Evolutionary conservation across 2,329 filamentous ascomycete genomes (phyloP), one percentile per base, ranked within the genome.

Genomic region (Penicillium sp.): DNA sequence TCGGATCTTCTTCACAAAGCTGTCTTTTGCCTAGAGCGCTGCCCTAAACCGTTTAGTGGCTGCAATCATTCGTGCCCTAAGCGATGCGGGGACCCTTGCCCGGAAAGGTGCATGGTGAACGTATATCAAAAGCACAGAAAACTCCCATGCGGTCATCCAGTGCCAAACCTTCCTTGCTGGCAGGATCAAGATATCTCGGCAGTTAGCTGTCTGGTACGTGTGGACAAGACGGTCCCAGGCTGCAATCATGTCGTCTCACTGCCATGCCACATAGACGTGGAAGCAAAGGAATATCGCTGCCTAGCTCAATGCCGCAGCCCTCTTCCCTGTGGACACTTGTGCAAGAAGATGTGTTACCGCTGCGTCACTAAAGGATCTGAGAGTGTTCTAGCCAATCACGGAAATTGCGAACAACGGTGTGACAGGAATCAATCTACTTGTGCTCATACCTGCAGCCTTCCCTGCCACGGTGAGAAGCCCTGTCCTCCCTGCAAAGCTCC

Each of bases 301-400:
- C 53, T 45, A 0, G 71, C 69, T 1, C 49, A 59, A 1, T 90
- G 88, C 61, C 73, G 68, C 1, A 59, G 61, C 0, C 40, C 66
- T 0, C 74, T 85, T 1, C 29, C 68, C 0, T 90, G 88, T 62
- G 85, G 87, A 0, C 87, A 89, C 64, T 55, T 53, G 1, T 89
- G 86, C 67, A 73, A 63, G 5, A 73, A 72, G 2, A 38, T 34
- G 8, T 89, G 86, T 64, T 69, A 57, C 7, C 52, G 59, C 0
- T 90, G 87, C 68, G 77, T 74, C 4, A 63, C 49, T 2, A 72
- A 3, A 14, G 20, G 13, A 29, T 22, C 22, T 4, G 70, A 24
- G 60, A 70, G 8, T 67, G 69, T 76, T n/a, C 43, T 59, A 1
- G 60, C 68, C 5, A 65, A 77, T 18, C 85, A 89, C 60, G 76